These are phyloP conservation scores for Phialophora verrucosa DNA, from an alignment of 2,329 filamentous ascomycete genomes.

Conservation along the genomic window DNA sequence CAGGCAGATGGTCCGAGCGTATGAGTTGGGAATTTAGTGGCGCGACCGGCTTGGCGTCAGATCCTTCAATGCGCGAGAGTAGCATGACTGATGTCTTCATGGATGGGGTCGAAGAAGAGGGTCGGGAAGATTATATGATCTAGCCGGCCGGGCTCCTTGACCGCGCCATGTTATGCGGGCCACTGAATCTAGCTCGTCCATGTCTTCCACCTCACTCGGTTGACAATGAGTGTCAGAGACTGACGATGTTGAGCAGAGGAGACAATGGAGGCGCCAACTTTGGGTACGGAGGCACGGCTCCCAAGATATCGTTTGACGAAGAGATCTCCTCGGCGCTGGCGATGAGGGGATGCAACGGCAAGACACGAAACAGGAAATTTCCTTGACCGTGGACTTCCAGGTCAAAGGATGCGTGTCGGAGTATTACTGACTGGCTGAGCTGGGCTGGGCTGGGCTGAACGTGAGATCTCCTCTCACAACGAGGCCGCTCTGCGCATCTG, in stretches of 20 bases:
- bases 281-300: not conserved
- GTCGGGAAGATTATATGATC: not conserved
- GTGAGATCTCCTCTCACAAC: not conserved
- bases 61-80: not conserved
- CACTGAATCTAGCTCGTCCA: not conserved
- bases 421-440: not conserved
- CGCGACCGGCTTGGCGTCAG: not conserved
- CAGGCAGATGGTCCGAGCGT: not conserved
- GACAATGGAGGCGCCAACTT: not conserved
- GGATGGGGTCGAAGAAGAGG: not conserved
- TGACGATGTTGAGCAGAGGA: not conserved
- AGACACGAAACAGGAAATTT: not conserved
- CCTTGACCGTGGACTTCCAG: too few species aligned
- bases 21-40: conserved; percentile 5
- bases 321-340: not conserved
- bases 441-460: not conserved
- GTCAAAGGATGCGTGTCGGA: not conserved
- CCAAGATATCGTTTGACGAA: not conserved
- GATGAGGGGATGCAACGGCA: not conserved
- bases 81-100: not conserved
- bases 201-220: not conserved
- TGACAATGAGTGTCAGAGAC: not conserved
- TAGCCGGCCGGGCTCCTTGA: not conserved
- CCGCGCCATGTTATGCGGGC: not conserved
- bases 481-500: not conserved